Conservation (phyloP, 768 basidiomycete species). For the Boletus subparvulus region DNA sequence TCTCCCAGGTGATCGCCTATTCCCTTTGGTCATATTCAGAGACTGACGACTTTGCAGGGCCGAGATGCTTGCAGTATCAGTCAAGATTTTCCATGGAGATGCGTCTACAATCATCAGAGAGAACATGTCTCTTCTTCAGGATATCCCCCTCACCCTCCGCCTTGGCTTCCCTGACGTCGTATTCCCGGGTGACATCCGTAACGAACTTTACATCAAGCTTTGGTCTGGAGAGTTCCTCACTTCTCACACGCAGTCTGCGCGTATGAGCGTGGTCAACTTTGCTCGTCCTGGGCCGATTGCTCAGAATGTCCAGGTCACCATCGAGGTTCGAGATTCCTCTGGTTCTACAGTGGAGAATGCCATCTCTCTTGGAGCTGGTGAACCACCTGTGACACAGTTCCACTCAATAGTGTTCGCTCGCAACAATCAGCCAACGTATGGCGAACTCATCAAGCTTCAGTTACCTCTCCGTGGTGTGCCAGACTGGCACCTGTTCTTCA, state of each 20-base stretch:
- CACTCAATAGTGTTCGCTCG: constrained; percentile 89
- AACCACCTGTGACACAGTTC: constrained; percentile 75
- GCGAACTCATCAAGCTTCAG: constrained; percentile 87
- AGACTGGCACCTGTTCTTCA: constrained; percentile 91
- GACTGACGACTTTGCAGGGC: constrained; percentile 50
- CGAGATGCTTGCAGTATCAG: constrained; percentile 79
- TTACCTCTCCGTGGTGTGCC: constrained; percentile 67
- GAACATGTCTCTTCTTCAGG: constrained; percentile 80
- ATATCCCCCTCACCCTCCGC: constrained; percentile 77
- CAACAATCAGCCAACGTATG: constrained; percentile 87
- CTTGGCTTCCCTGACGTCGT: constrained; percentile 97
- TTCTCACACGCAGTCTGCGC: constrained; percentile 51
- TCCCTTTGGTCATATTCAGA: not conserved
- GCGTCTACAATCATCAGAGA: constrained; percentile 71
- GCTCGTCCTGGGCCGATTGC: constrained; percentile 54
- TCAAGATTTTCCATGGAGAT: constrained; percentile 88
- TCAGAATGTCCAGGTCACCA: constrained; percentile 76
- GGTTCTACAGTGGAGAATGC: constrained; percentile 68
- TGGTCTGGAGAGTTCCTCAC: constrained; percentile 89
- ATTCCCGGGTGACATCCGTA: constrained; percentile 87
- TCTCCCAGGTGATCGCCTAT: constrained; percentile 60
- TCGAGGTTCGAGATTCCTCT: constrained; percentile 79
- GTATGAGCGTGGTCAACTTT: constrained; percentile 56
- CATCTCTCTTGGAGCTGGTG: constrained; percentile 83
- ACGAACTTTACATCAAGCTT: constrained; percentile 94